Percentiles rank a stretch among this genome's conserved stretches.
These are phyloP conservation scores for Cyanodermella asteris DNA, from an alignment of 2,329 filamentous ascomycete species.

Conservation along the genomic window DNA sequence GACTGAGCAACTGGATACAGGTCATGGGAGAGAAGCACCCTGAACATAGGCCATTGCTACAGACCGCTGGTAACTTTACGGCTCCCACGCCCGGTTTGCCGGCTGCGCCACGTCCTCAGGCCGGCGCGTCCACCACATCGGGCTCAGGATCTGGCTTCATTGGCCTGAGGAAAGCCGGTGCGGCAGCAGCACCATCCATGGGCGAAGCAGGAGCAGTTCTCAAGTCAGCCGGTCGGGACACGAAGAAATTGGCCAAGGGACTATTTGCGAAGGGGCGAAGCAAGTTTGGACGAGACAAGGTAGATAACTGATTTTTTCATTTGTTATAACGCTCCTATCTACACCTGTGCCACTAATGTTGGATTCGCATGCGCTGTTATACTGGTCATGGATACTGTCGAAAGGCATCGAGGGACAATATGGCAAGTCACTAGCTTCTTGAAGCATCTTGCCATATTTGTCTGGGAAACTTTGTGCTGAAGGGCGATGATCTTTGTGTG, in stretches of 20 bases:
- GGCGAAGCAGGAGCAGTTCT: too few species aligned
- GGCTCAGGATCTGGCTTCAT: conserved; percentile 5
- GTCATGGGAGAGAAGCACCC: conserved; percentile 27
- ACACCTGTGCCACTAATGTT: not conserved
- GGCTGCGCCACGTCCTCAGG: conserved; percentile 10
- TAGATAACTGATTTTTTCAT: conserved; percentile 45
- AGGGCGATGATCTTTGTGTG: too few species aligned
- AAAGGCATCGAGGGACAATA: not conserved
- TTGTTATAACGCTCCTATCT: conserved; percentile 3
- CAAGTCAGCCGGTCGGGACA: conserved; percentile 42
- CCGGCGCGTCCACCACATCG: conserved; percentile 1
- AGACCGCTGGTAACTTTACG: conserved; percentile 12
- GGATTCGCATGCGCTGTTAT: not conserved
- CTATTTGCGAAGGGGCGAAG: conserved; percentile 77
- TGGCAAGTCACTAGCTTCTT: too few species aligned
- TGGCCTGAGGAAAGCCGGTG: conserved; percentile 6
- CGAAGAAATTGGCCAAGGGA: conserved; percentile 67
- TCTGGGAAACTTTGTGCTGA: too few species aligned
- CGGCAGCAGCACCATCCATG: too few species aligned
- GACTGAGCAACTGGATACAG: conserved; percentile 41
- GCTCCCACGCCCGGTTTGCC: conserved; percentile 2
- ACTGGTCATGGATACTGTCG: not conserved
- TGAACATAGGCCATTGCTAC: conserved; percentile 27
- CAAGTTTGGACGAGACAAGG: conserved; percentile 64
- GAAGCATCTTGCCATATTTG: too few species aligned